These are phyloP conservation scores for Bauhinia variegata DNA, from an alignment of 306 rosid genomes.

Conservation along the genomic window DNA sequence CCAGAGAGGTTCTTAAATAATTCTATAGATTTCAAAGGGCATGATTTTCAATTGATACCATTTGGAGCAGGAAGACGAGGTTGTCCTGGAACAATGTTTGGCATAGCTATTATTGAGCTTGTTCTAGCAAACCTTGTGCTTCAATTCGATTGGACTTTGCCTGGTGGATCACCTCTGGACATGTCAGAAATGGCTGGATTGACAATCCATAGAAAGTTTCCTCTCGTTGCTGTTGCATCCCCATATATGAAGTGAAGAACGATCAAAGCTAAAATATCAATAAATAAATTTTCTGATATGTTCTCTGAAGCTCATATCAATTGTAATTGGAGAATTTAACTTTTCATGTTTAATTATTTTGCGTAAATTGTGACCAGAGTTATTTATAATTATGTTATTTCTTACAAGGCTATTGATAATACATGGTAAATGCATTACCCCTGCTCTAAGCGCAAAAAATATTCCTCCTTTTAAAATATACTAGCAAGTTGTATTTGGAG, in stretches of 20 bases:
- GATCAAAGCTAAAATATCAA: too few species aligned
- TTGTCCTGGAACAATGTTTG: slow-evolving; percentile 14
- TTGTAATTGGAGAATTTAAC: too few species aligned
- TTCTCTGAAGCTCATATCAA: too few species aligned
- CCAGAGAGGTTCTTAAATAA: slow-evolving; percentile 32
- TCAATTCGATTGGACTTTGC: slow-evolving; percentile 31
- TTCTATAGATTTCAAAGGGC: slow-evolving; percentile 28
- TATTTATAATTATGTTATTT: too few species aligned
- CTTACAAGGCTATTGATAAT: too few species aligned
- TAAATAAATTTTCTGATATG: too few species aligned
- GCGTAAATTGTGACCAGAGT: too few species aligned
- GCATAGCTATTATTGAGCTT: background rate
- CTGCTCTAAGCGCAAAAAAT: too few species aligned
- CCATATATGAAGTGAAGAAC: background rate
- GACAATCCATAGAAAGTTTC: slow-evolving; percentile 12
- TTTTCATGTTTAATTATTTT: too few species aligned
- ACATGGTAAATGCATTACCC: too few species aligned
- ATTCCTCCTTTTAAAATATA: too few species aligned
- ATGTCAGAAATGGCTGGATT: slow-evolving; percentile 10
- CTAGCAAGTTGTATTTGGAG: too few species aligned
- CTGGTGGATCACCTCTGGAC: background rate
- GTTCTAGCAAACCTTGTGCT: slow-evolving; percentile 17
- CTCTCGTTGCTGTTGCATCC: slow-evolving; percentile 17
- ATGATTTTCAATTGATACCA: slow-evolving; percentile 25
- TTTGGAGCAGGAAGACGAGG: slow-evolving; percentile 35